These are phyloP conservation scores for Geotrichum cucujoidarum DNA, from an alignment of 1,139 yeast species.

Conservation along the genomic window DNA sequence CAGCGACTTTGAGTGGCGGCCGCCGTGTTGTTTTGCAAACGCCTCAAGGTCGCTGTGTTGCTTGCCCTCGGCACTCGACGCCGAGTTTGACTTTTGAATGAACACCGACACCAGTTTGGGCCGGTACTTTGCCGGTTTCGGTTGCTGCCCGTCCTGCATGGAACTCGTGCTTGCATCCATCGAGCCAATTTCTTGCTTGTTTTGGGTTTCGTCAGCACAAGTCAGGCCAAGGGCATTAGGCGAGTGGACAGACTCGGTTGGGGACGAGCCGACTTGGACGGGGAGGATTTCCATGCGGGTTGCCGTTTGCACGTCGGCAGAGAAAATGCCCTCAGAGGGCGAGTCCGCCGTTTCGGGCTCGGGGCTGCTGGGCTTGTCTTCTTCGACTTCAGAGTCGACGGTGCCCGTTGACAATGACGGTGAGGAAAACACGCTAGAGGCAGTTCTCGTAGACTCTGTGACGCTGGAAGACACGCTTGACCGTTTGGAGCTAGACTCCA, in stretches of 20 bases:
- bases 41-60: too few relatives aligned
- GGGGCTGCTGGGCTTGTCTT: too few relatives aligned
- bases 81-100: not conserved
- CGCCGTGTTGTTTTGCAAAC: too few relatives aligned
- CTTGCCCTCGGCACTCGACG: too few relatives aligned
- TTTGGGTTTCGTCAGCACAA: not conserved
- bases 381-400: not conserved
- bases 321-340: not conserved
- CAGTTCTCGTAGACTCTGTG: not conserved
- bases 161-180: not conserved
- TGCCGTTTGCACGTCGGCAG: not conserved
- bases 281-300: not conserved
- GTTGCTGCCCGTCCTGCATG: too few relatives aligned
- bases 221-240: too few relatives aligned
- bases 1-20: too few relatives aligned
- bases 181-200: not conserved
- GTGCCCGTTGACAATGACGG: not conserved
- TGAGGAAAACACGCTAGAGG: not conserved
- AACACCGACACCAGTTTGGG: slow-evolving; percentile 9
- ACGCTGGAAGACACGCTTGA: not conserved
- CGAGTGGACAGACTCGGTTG: too few relatives aligned
- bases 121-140: not conserved
- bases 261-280: not conserved
- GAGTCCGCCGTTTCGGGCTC: not conserved
- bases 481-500: not conserved